These are phyloP conservation scores for Herpetospermum pedunculosum DNA, from an alignment of 306 rosid genomes.

Conservation along the genomic window DNA sequence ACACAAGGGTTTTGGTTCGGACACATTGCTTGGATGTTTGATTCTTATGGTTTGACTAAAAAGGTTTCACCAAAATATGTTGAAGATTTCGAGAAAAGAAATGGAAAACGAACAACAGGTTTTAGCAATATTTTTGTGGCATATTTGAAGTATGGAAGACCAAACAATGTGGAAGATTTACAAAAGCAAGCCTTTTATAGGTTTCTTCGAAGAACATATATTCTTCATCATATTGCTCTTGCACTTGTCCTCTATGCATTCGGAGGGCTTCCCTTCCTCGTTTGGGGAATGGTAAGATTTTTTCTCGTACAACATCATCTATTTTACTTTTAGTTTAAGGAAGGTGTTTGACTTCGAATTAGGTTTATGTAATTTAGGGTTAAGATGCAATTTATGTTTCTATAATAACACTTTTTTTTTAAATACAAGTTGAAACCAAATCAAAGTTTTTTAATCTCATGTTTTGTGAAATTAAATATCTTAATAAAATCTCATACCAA, in stretches of 20 bases:
- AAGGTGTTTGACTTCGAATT: not conserved
- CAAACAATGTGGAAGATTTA: constrained; percentile 57
- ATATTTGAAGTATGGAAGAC: constrained; percentile 59
- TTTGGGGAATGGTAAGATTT: constrained; percentile 57
- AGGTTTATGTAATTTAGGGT: not conserved
- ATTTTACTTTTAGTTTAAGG: not conserved
- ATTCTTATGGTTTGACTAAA: constrained; percentile 32
- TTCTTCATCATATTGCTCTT: constrained; percentile 41
- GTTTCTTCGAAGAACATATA: constrained; percentile 38
- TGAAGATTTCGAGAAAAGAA: not conserved
- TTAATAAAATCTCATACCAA: no score
- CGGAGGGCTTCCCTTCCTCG: constrained; percentile 59
- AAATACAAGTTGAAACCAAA: no score
- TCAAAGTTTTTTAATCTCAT: no score
- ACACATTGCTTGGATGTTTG: constrained; percentile 77
- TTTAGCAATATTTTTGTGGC: not conserved
- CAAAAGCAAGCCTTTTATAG: constrained; percentile 51
- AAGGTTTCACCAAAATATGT: constrained; percentile 28
- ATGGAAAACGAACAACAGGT: not conserved
- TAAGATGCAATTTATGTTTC: not conserved
- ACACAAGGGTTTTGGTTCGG: constrained; percentile 82
- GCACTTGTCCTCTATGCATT: constrained; percentile 41
- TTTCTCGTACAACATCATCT: no score
- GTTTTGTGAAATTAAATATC: no score
- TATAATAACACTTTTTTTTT: no score